Evolutionary conservation across 2,329 filamentous ascomycete genomes (phyloP).

Genomic region (Trichoderma polysporum): DNA sequence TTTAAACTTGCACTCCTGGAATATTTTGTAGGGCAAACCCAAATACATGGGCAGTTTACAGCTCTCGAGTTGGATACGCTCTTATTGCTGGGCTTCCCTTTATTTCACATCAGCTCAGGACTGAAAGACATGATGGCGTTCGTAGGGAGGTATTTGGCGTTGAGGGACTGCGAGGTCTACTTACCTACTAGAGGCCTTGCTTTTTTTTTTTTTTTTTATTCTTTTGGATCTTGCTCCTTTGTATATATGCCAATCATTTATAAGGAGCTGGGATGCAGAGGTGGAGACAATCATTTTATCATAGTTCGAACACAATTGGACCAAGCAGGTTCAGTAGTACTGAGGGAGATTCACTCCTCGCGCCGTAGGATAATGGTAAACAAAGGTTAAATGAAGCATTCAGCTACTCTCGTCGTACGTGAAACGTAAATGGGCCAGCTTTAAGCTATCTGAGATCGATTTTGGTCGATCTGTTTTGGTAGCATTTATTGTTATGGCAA

Average conservation of each 20-base stretch:
- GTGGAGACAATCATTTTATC: not conserved
- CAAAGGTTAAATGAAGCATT: not conserved
- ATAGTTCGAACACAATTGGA: not conserved
- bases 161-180: not conserved
- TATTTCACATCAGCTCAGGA: not conserved
- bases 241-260: slow-evolving; percentile 19
- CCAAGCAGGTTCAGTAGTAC: not conserved
- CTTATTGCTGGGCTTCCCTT: not conserved
- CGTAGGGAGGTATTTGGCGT: slow-evolving; percentile 15
- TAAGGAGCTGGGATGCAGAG: slow-evolving; percentile 3
- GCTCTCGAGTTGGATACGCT: not conserved
- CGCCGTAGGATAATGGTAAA: slow-evolving; percentile 2
- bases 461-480: too few species aligned
- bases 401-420: not conserved
- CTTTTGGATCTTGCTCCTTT: not conserved
- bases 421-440: not conserved
- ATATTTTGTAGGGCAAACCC: not conserved
- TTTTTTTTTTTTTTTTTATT: not conserved
- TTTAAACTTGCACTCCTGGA: not conserved
- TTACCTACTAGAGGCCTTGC: not conserved
- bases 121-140: slow-evolving; percentile 4
- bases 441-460: too few species aligned
- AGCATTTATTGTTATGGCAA: too few species aligned
- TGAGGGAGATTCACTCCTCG: not conserved
- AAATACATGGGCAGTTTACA: not conserved